These are phyloP conservation scores for Euphorbia celastroides DNA, from an alignment of 441 rosid species.

Conservation along the genomic window DNA sequence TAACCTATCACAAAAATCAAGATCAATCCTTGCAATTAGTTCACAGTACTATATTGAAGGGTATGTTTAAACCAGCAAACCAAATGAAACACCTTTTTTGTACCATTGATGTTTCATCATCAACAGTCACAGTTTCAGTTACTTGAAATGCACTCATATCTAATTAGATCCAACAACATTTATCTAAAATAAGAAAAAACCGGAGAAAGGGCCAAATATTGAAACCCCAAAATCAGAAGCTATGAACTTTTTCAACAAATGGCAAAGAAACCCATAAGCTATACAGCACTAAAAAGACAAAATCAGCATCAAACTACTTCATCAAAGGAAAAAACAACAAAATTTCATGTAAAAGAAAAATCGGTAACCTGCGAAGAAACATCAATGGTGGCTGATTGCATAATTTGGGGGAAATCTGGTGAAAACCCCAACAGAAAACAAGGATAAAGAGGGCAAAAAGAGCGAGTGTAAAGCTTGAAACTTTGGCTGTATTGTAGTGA, in stretches of 20 bases:
- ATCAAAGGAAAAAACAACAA: background rate
- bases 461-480: background rate
- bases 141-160: no score
- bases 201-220: background rate
- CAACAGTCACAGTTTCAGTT: no score
- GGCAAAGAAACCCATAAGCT: no score
- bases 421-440: background rate
- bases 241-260: conserved; percentile 4
- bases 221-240: background rate
- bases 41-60: no score
- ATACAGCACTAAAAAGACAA: background rate
- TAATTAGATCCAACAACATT: no score
- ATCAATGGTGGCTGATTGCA: conserved; percentile 23
- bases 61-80: no score
- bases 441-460: background rate
- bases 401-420: conserved; percentile 13
- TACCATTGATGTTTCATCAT: no score
- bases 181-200: background rate
- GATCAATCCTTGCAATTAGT: no score
- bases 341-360: background rate
- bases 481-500: background rate
- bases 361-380: conserved; percentile 29
- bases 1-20: no score
- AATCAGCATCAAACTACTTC: background rate
- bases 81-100: no score